A percentile compares a stretch with the other conserved stretches of the same genome.
These are phyloP conservation scores for Colletotrichum scovillei DNA, from an alignment of 2,329 filamentous ascomycete genomes.

Conservation along the genomic window DNA sequence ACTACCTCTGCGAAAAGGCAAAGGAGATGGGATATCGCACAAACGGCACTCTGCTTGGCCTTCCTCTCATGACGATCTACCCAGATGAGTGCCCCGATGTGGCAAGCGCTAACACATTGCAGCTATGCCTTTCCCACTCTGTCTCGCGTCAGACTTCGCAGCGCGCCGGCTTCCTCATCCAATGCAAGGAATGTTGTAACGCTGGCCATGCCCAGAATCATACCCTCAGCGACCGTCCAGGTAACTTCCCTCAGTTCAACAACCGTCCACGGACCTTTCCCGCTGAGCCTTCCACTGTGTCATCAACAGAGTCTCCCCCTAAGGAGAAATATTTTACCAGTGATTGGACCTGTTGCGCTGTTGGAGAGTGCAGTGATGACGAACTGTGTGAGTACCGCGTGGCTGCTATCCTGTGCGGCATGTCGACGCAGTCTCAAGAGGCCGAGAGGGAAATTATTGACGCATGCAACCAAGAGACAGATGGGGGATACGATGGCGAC, in stretches of 20 bases:
- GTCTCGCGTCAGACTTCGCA: not conserved
- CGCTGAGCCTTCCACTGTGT: no score
- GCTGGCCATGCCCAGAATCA: not conserved
- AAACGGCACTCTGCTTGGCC: not conserved
- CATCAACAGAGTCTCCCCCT: no score
- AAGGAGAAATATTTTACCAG: not conserved
- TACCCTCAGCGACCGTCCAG: not conserved
- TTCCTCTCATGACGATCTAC: not conserved
- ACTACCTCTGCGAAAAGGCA: slow-evolving; percentile 4
- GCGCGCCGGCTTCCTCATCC: not conserved
- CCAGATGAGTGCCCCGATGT: not conserved
- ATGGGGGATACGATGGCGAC: not conserved
- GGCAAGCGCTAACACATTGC: not conserved
- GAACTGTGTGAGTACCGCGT: slow-evolving; percentile 8
- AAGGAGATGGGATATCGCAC: not conserved
- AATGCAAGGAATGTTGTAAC: not conserved
- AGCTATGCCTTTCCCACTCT: not conserved
- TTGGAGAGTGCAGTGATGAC: not conserved
- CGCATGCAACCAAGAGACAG: not conserved
- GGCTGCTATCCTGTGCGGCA: not conserved
- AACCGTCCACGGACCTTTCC: not conserved
- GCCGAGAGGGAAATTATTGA: not conserved
- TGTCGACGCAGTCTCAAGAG: not conserved
- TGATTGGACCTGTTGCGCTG: slow-evolving; percentile 20
- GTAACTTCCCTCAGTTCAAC: no score